Evolutionary conservation across 1,284 basidiomycete genomes (phyloP).

Genomic region (Thecaphora thlaspeos): DNA sequence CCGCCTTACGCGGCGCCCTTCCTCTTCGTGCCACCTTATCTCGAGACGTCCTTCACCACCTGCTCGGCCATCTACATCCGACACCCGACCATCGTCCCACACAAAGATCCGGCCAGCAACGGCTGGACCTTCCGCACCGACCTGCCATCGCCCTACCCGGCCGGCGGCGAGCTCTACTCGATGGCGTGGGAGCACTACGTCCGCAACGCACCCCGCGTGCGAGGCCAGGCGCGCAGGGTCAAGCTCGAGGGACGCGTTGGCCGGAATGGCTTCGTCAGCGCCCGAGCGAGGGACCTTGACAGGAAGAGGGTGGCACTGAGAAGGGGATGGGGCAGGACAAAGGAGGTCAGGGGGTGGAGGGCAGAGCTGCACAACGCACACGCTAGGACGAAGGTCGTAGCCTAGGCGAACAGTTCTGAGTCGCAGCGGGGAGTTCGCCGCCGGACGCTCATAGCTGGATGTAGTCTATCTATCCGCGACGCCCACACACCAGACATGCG

Average conservation of each 20-base stretch:
- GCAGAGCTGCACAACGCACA: no score
- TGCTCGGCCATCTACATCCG: constrained; percentile 93
- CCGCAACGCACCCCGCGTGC: constrained; percentile 49
- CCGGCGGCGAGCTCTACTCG: constrained; percentile 49
- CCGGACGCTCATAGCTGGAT: no score
- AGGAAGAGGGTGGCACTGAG: constrained; percentile 34
- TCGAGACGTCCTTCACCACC: constrained; percentile 84
- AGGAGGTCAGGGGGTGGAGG: constrained; percentile 27
- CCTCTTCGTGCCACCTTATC: constrained; percentile 92
- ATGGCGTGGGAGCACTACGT: constrained; percentile 56
- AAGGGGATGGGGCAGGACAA: constrained; percentile 46
- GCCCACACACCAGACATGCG: no score
- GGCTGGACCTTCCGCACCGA: constrained; percentile 45
- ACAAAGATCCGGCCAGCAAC: constrained; percentile 11
- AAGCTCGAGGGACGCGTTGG: constrained; percentile 44
- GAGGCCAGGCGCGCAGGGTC: constrained; percentile 43
- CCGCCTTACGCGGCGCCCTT: constrained; percentile 85
- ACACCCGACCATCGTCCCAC: constrained; percentile 87
- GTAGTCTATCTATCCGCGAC: no score
- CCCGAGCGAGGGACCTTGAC: constrained; percentile 44
- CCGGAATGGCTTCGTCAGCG: constrained; percentile 37
- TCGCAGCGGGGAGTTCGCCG: no score
- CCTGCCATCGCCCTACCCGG: constrained; percentile 53
- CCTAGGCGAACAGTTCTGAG: no score
- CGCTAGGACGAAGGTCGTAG: no score